Conservation (phyloP, 768 basidiomycete genomes). For the Panaeolus papilionaceus region DNA sequence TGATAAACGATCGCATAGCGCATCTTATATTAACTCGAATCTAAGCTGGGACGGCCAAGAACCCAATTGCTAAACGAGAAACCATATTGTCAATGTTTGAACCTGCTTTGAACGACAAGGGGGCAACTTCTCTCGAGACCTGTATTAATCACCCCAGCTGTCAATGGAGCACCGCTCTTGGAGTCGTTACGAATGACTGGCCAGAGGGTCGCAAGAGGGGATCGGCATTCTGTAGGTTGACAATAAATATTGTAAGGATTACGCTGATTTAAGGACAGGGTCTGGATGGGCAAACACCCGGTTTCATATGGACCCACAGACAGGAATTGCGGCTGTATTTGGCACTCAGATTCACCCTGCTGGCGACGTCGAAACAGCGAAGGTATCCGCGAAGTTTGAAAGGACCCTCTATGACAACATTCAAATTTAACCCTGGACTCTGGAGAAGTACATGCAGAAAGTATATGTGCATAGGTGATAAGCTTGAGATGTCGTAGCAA, state of each 20-base stretch:
- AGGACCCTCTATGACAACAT: constrained; percentile 23
- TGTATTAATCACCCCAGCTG: constrained; percentile 13
- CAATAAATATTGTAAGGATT: not conserved
- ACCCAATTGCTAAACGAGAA: constrained; percentile 23
- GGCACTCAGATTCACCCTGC: constrained; percentile 40
- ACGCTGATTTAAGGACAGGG: constrained; percentile 28
- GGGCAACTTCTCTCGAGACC: constrained; percentile 16
- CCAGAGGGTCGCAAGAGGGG: constrained; percentile 36
- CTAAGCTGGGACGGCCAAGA: constrained; percentile 17
- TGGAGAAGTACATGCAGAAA: no score
- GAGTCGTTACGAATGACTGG: constrained; percentile 31
- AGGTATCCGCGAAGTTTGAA: constrained; percentile 33
- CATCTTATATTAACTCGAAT: not conserved
- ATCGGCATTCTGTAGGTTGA: constrained; percentile 15
- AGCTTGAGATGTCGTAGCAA: no score
- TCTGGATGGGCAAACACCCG: constrained; percentile 43
- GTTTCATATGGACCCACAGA: constrained; percentile 40
- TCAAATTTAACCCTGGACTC: not conserved
- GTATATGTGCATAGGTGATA: no score
- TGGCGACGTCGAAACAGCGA: constrained; percentile 28
- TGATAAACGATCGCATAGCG: not conserved
- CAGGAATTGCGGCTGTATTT: constrained; percentile 41
- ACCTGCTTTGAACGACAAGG: constrained; percentile 25
- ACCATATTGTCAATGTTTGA: constrained; percentile 26
- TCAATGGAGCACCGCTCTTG: constrained; percentile 32